phyloP scores from a whole-genome alignment of 441 rosid species.

The Populus tomentosa region DNA sequence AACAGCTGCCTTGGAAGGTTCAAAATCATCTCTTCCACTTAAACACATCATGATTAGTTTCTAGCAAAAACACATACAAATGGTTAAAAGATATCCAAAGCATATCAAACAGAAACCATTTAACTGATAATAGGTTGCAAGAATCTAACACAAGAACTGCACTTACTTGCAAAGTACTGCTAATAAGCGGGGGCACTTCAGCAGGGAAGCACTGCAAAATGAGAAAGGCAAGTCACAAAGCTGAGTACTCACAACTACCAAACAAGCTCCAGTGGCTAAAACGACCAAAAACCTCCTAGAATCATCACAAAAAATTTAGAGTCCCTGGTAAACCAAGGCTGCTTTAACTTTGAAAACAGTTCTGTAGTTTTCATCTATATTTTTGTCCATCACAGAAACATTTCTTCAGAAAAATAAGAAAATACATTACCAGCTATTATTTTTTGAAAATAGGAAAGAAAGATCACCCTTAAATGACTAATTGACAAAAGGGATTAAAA shows the following conservation, averaged over 20 bases:
- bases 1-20: conserved; percentile 83
- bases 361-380: background rate
- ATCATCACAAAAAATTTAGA: background rate
- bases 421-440: background rate
- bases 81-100: conserved; percentile 8
- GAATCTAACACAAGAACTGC: conserved; percentile 13
- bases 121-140: background rate
- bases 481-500: background rate
- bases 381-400: background rate
- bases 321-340: too few species aligned
- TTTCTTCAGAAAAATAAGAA: too few species aligned
- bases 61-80: conserved; percentile 31
- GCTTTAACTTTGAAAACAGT: too few species aligned
- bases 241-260: background rate
- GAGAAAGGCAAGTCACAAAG: background rate
- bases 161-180: conserved; percentile 77
- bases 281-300: background rate
- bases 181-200: conserved; percentile 84
- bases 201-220: conserved; percentile 73
- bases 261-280: background rate
- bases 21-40: conserved; percentile 83
- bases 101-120: conserved; percentile 6
- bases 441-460: background rate
- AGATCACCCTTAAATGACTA: background rate
- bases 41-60: conserved; percentile 79